phyloP scores from a whole-genome alignment of 2,329 filamentous ascomycete genomes.

The Talaromyces sp. region DNA sequence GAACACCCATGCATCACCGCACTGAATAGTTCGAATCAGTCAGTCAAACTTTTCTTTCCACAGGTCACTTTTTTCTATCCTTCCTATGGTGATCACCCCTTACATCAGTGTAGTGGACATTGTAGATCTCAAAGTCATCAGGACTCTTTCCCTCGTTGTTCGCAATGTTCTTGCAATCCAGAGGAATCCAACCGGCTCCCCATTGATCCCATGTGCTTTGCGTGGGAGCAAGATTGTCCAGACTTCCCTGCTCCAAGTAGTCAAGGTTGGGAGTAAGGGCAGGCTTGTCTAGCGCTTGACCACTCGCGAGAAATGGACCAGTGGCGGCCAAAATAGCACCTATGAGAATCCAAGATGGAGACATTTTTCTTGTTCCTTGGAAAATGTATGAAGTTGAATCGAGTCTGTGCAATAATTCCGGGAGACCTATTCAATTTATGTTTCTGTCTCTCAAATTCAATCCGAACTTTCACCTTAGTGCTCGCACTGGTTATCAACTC shows the following conservation, averaged over 20 bases:
- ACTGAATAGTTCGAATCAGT: neutral
- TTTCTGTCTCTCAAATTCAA: neutral
- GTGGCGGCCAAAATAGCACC: neutral
- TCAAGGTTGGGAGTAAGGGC: conserved; percentile 11
- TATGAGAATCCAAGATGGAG: neutral
- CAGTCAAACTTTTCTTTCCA: neutral
- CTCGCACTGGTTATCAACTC: neutral
- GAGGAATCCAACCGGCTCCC: conserved; percentile 10
- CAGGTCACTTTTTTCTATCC: neutral
- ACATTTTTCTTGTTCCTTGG: neutral
- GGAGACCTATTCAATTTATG: neutral
- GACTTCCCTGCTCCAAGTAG: conserved; percentile 8
- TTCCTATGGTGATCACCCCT: neutral
- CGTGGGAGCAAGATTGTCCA: conserved; percentile 3
- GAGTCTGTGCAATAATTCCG: neutral
- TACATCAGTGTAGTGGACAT: conserved; percentile 11
- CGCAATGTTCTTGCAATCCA: conserved; percentile 13
- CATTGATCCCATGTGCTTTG: conserved; percentile 10
- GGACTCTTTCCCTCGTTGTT: conserved; percentile 13
- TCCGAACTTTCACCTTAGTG: neutral
- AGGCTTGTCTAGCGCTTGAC: conserved; percentile 12
- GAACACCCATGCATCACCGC: conserved; percentile 14
- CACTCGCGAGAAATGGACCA: conserved; percentile 2
- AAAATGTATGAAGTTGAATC: neutral
- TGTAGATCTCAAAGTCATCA: conserved; percentile 16